Evolutionary conservation across 495 filamentous ascomycete genomes (phyloP).

Genomic region (Xylaria castorea): DNA sequence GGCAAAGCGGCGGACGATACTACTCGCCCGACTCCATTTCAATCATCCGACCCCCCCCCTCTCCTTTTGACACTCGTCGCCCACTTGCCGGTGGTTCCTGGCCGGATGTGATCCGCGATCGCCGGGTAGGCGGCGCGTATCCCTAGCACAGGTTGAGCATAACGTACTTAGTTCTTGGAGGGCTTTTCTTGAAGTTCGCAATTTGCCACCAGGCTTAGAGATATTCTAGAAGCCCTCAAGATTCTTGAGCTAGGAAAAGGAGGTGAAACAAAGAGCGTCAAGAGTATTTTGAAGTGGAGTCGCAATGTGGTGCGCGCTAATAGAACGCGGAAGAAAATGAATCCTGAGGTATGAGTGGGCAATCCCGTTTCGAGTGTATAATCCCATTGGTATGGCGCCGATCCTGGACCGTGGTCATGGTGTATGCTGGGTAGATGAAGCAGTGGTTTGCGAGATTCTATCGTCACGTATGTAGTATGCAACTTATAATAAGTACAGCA

Average conservation of each 20-base stretch:
- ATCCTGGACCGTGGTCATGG: background rate
- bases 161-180: background rate
- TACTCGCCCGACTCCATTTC: background rate
- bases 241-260: background rate
- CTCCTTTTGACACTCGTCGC: conserved; percentile 1
- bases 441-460: conserved; percentile 12
- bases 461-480: background rate
- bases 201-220: conserved; percentile 10
- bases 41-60: background rate
- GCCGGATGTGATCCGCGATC: conserved; percentile 31
- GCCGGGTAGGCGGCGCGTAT: conserved; percentile 22
- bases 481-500: conserved; percentile 12
- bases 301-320: background rate
- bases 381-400: background rate
- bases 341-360: background rate
- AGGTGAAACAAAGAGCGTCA: background rate
- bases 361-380: background rate
- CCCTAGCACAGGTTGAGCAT: conserved; percentile 13
- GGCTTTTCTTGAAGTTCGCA: conserved; percentile 4
- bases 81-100: conserved; percentile 26
- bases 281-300: background rate
- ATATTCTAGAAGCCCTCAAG: background rate
- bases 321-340: background rate
- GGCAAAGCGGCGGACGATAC: background rate
- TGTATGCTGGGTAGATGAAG: background rate